A percentile compares a stretch with the other conserved stretches of the same genome.
phyloP scores from a whole-genome alignment of 768 basidiomycete genomes.

The Macrolepiota albuminosa region DNA sequence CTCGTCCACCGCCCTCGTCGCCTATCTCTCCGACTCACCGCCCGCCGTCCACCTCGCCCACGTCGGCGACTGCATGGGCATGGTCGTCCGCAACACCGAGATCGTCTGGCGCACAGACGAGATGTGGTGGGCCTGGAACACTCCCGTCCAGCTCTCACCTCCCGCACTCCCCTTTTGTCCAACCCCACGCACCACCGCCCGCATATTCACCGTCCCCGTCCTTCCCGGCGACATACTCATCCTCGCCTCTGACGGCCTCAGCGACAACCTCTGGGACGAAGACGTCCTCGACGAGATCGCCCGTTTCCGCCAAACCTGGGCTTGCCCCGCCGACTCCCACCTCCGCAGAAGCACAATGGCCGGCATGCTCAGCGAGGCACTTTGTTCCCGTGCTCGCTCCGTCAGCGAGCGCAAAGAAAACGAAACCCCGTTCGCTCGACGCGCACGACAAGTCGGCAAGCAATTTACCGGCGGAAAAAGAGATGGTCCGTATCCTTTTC shows the following conservation, averaged over 20 bases:
- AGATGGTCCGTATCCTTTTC: slow-evolving; percentile 51
- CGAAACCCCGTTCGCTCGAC: slow-evolving; percentile 82
- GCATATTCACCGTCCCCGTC: slow-evolving; percentile 65
- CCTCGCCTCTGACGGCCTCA: slow-evolving; percentile 75
- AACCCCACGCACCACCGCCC: slow-evolving; percentile 48
- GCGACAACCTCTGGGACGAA: slow-evolving; percentile 87
- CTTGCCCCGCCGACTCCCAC: neutral
- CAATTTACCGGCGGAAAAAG: slow-evolving; percentile 77
- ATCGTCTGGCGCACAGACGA: slow-evolving; percentile 87
- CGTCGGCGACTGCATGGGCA: slow-evolving; percentile 83
- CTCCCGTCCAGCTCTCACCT: slow-evolving; percentile 39
- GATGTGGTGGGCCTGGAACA: slow-evolving; percentile 81
- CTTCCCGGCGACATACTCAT: slow-evolving; percentile 72
- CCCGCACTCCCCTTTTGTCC: neutral
- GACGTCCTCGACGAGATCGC: slow-evolving; percentile 81
- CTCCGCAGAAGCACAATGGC: slow-evolving; percentile 40
- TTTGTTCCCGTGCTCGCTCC: slow-evolving; percentile 71
- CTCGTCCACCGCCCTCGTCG: slow-evolving; percentile 66
- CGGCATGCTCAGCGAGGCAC: slow-evolving; percentile 70
- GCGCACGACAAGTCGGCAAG: slow-evolving; percentile 71
- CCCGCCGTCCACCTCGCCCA: slow-evolving; percentile 80
- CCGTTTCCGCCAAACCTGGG: slow-evolving; percentile 33
- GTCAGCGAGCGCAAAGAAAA: slow-evolving; percentile 50
- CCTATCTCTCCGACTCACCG: slow-evolving; percentile 47
- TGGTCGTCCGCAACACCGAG: slow-evolving; percentile 74